Evolutionary conservation across 768 basidiomycete genomes (phyloP).

Genomic region (Mycena haematopus): DNA sequence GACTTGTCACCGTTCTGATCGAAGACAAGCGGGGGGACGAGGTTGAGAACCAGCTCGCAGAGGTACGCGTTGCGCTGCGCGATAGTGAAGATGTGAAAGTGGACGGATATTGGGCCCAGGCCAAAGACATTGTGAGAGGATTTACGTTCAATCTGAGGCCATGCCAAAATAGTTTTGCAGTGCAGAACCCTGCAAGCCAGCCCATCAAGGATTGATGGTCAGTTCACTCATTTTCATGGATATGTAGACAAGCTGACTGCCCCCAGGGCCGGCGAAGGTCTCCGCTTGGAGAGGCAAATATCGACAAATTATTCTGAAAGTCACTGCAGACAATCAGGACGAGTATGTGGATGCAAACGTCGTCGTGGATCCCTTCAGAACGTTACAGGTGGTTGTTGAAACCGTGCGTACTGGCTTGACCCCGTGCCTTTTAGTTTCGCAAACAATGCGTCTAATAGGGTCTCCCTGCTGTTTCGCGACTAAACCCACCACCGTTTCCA

Average conservation of each 20-base stretch:
- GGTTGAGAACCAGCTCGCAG: constrained; percentile 65
- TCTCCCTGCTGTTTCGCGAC: not conserved
- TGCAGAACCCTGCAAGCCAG: constrained; percentile 62
- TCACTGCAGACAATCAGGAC: constrained; percentile 58
- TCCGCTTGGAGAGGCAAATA: constrained; percentile 73
- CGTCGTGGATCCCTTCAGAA: constrained; percentile 57
- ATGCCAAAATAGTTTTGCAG: constrained; percentile 32
- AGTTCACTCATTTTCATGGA: constrained; percentile 7
- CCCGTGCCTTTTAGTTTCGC: not conserved
- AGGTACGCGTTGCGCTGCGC: constrained; percentile 67
- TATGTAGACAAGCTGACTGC: constrained; percentile 10
- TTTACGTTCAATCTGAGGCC: not conserved
- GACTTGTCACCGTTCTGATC: constrained; percentile 73
- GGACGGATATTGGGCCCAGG: constrained; percentile 78
- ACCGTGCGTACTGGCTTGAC: constrained; percentile 45
- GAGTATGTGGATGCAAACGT: constrained; percentile 64
- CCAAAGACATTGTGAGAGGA: constrained; percentile 57
- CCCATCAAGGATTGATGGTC: constrained; percentile 76
- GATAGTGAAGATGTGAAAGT: constrained; percentile 47
- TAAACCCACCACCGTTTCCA: not conserved
- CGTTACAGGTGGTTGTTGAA: constrained; percentile 65
- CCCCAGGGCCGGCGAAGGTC: constrained; percentile 68
- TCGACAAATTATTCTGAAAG: constrained; percentile 70
- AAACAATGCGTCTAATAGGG: constrained; percentile 12
- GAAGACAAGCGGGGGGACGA: constrained; percentile 62